These are phyloP conservation scores for Solanum clarkiae DNA, from an alignment of 257 asterid species.

Conservation along the genomic window DNA sequence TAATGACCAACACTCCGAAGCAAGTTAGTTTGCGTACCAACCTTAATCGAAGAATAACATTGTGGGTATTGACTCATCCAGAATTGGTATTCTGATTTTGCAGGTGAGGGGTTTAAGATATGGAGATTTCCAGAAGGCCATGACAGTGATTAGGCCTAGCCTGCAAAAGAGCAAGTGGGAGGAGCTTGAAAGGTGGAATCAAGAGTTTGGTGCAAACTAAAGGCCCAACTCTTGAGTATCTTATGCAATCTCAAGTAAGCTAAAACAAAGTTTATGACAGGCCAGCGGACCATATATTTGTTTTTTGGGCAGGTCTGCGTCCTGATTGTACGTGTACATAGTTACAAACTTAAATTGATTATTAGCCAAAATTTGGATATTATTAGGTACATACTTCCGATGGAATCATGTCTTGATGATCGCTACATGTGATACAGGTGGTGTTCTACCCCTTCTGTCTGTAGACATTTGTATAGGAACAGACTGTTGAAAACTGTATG, in stretches of 20 bases:
- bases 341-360: neutral
- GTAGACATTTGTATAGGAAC: neutral
- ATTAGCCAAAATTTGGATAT: neutral
- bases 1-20: neutral
- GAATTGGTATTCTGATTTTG: neutral
- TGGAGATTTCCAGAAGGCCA: conserved; percentile 75
- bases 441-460: neutral
- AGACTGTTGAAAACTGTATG: neutral
- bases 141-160: conserved; percentile 75
- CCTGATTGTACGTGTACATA: neutral
- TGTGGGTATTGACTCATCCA: neutral
- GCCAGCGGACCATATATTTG: neutral
- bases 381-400: neutral
- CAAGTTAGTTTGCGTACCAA: neutral
- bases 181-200: conserved; percentile 87
- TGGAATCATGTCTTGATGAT: neutral
- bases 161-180: conserved; percentile 85
- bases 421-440: neutral
- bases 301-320: neutral
- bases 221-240: neutral
- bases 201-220: conserved; percentile 76
- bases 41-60: neutral
- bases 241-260: neutral
- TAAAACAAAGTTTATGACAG: neutral
- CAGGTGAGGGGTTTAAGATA: conserved; percentile 76